Conservation (phyloP, 2,329 filamentous ascomycete species). For the Seiridium unicorne region DNA sequence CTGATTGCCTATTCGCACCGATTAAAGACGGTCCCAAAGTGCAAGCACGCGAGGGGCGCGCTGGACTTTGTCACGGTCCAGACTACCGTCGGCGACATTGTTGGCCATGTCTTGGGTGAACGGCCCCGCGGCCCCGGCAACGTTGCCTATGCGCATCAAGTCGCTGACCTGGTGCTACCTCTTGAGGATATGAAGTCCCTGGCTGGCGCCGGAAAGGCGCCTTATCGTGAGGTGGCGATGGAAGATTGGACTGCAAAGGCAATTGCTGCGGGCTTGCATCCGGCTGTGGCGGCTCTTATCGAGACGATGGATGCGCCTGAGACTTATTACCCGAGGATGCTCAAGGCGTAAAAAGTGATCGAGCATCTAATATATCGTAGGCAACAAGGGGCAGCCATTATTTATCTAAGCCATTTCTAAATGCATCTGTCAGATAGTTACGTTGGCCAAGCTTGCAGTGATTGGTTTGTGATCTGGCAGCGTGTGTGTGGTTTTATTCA, state of each 20-base stretch:
- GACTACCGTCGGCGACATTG: constrained; percentile 25
- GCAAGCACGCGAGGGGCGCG: constrained; percentile 5
- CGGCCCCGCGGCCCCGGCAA: not conserved
- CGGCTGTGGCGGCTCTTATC: not conserved
- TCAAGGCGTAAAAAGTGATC: too few relatives aligned
- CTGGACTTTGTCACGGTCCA: constrained; percentile 23
- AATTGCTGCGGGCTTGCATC: not conserved
- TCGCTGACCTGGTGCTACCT: not conserved
- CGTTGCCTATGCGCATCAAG: not conserved
- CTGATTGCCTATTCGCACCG: constrained; percentile 25
- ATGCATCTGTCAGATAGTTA: too few relatives aligned
- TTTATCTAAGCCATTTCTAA: too few relatives aligned
- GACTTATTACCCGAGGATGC: not conserved
- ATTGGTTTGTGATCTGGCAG: too few relatives aligned
- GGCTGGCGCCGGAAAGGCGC: too few relatives aligned
- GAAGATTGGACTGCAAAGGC: not conserved
- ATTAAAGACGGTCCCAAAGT: constrained; percentile 22
- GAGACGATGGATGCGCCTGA: not conserved
- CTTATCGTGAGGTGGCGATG: too few relatives aligned
- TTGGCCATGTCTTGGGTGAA: not conserved
- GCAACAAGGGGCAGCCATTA: too few relatives aligned
- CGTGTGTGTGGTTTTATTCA: too few relatives aligned
- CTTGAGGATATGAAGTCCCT: too few relatives aligned
- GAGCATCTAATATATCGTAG: too few relatives aligned
- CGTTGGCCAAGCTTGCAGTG: too few relatives aligned